A percentile compares a stretch with the other conserved stretches of the same genome.
Evolutionary conservation across 140 eudicot species (phyloP).

Genomic region (Stevia rebaudiana): DNA sequence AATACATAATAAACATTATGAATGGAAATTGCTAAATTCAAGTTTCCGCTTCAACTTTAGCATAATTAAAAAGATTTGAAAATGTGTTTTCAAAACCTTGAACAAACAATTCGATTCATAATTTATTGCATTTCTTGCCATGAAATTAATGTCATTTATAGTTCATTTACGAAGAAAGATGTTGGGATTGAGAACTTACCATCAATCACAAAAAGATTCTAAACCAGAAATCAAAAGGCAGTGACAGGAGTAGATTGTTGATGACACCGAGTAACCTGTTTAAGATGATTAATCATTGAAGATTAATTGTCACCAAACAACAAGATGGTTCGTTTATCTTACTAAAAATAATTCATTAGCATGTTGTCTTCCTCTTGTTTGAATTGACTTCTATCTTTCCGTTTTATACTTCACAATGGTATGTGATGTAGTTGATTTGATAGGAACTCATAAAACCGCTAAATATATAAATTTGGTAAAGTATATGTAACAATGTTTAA

Average conservation of each 20-base stretch:
- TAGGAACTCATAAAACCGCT: background rate
- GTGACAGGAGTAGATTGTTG: slow-evolving; percentile 9
- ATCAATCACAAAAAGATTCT: slow-evolving; percentile 24
- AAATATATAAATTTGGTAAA: background rate
- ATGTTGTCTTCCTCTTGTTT: background rate
- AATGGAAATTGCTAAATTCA: background rate
- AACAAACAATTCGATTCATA: background rate
- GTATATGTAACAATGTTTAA: background rate
- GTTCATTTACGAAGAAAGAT: background rate
- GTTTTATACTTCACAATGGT: background rate
- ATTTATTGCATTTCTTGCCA: background rate
- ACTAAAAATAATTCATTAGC: background rate
- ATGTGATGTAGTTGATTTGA: too few species aligned
- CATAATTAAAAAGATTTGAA: background rate
- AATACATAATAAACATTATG: background rate
- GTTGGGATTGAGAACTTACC: slow-evolving; percentile 14
- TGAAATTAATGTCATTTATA: background rate
- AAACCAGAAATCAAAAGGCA: slow-evolving; percentile 4
- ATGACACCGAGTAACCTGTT: slow-evolving; percentile 28
- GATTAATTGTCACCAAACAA: background rate
- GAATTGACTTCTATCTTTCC: background rate
- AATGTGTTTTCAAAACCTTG: background rate
- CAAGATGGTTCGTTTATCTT: background rate
- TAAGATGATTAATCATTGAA: slow-evolving; percentile 18
- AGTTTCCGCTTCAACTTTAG: background rate